A percentile compares a stretch with the other conserved stretches of the same genome.
Conservation (phyloP, 768 basidiomycete genomes). For the Boletus patriciae region DNA sequence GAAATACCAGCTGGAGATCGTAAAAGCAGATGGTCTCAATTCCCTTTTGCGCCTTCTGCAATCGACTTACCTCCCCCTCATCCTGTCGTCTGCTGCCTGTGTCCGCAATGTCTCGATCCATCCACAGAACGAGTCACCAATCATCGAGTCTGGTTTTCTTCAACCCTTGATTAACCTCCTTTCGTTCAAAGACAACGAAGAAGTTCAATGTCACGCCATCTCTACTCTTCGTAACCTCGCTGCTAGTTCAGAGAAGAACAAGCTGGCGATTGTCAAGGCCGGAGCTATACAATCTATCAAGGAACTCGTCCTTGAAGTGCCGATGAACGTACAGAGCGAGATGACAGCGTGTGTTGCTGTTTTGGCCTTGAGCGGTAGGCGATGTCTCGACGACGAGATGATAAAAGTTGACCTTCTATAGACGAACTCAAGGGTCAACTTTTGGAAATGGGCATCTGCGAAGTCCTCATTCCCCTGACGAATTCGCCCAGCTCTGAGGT, state of each 20-base stretch:
- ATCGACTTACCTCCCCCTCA: conserved; percentile 95
- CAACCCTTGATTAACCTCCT: conserved; percentile 94
- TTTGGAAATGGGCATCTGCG: conserved; percentile 97
- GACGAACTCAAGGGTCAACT: conserved; percentile 97
- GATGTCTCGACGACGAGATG: not conserved
- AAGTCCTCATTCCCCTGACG: conserved; percentile 94
- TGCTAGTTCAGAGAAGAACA: conserved; percentile 97
- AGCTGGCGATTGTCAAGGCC: conserved; percentile 95
- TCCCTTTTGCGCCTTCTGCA: conserved; percentile 92
- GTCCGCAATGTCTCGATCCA: conserved; percentile 99
- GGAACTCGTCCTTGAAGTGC: conserved; percentile 91
- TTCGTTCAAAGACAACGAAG: conserved; percentile 99
- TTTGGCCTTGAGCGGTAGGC: conserved; percentile 87
- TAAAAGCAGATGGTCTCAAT: conserved; percentile 89
- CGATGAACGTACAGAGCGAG: conserved; percentile 96
- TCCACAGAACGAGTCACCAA: conserved; percentile 97
- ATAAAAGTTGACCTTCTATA: conserved; percentile 33
- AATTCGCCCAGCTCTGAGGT: conserved; percentile 97
- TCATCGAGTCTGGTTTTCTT: conserved; percentile 97
- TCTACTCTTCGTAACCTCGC: conserved; percentile 96
- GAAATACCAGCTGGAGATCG: conserved; percentile 98
- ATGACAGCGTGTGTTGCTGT: conserved; percentile 99
- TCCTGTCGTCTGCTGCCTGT: conserved; percentile 96
- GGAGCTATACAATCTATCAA: conserved; percentile 97
- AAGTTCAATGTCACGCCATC: conserved; percentile 99